Evolutionary conservation across 2,329 filamentous ascomycete genomes (phyloP), one percentile per base, ranked within the genome.

Genomic region (Cladorrhinum sp.): DNA sequence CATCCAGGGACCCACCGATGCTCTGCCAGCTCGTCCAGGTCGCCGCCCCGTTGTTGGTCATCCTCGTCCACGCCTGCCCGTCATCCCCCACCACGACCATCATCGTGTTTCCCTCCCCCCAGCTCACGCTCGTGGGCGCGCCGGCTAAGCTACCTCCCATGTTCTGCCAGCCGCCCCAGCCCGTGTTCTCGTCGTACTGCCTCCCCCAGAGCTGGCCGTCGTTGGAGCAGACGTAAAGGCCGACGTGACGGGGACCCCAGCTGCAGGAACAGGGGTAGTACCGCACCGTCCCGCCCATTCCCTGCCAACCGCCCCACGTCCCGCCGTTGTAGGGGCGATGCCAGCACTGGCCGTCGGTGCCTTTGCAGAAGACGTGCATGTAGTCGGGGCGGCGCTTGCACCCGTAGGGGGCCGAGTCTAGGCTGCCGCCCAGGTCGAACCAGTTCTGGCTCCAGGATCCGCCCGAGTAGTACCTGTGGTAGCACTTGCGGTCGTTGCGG

Each of bases 161-260:
- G 20, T 62, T 67, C 51, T 66, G 63, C 71, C 70, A 72, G 9
- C 59, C 51, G 6, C 56, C 58, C 72, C 70, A 74, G 10, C 61
- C 61, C n/a, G 52, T 53, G 12, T 63, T 67, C 14, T 69, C 66
- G 14, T 69, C 65, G 58, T 70, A 68, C 12, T 55, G 51, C 8
- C 62, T 33, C 58, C 71, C 63, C 68, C 68, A 67, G 64, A 70
- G 69, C 59, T 69, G 63, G 46, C 69, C 63, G 36, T 73, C 69
- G 7, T 60, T 62, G 6, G 69, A 68, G 10, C 70, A 63, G 4
- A 68, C 72, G 51, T 72, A 73, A 10, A 73, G 60, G 28, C 71
- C 68, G 28, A 71, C 64, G 48, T 70, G 65, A 51, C 71, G 66
- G 8, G 55, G 24, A 1, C 64, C 71, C 67, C 68, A 70, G 0